Evolutionary conservation across 441 rosid genomes (phyloP), one percentile per base, ranked within the genome.

Genomic region (Pelargonium cotyledonis): DNA sequence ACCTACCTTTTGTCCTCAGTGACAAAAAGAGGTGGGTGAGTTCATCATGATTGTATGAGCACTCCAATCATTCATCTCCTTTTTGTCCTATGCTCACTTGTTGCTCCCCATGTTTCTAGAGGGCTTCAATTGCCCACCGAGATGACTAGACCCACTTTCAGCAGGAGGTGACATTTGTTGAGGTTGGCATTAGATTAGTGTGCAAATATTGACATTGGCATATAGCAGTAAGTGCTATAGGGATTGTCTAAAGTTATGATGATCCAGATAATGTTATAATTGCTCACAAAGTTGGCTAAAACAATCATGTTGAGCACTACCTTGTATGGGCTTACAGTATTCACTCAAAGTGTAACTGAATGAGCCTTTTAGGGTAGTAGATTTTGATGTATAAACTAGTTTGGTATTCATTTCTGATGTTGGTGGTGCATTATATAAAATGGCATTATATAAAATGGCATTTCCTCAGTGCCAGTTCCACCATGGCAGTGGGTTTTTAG

Each of bases 401-500:
- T 26, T 3, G 55, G 55, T 12, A 4, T 51, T 51, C 18, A n/a
- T 14, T 51, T 51, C 57, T 51, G 57, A 51, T n/a, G 18, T 51
- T 51, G 57, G 5, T 51, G 18, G 57, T 51, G 57, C 57, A 51
- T 21, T 21, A 21, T 21, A 21, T 21, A 21, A 51, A 51, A 51
- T 51, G 58, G 7, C 19, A 51, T 4, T 67, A 21, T 21, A 21
- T 21, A 21, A 51, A 51, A 51, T 51, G 58, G 7, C 19, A 51
- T 4, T 67, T 40, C 71, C 73, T 44, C 72, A 82, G 95, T 92
- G 93, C 88, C 83, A 41, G 73, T 61, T 78, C 91, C 93, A 85
- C 87, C 79, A 79, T 65, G 51, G n/a, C 74, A 53, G 77, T 77
- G 82, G 83, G 66, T 46, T 78, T 72, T 26, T 26, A 26, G 31